phyloP scores from a whole-genome alignment of 2,329 filamentous ascomycete species.

The Botrytis byssoidea region DNA sequence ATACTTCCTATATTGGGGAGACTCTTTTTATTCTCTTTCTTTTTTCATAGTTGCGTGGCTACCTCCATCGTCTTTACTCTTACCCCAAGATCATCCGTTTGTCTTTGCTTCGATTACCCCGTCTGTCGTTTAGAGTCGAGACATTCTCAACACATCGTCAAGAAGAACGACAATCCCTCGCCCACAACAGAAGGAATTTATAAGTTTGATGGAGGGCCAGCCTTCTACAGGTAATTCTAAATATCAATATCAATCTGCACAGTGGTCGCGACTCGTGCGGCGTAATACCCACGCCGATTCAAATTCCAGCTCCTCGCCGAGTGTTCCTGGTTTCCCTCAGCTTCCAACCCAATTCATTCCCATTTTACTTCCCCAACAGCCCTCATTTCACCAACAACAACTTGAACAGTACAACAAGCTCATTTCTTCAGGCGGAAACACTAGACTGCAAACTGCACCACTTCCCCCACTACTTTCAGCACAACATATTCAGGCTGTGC shows the following conservation, averaged over 20 bases:
- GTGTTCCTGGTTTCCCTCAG: constrained; percentile 34
- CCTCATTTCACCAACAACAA: constrained; percentile 59
- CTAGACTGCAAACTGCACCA: constrained; percentile 56
- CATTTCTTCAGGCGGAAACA: constrained; percentile 51
- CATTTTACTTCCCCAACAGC: constrained; percentile 57
- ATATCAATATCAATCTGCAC: constrained; percentile 40
- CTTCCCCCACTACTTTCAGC: constrained; percentile 56
- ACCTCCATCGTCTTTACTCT: constrained; percentile 11
- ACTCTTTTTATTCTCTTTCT: background rate
- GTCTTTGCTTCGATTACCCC: constrained; percentile 7
- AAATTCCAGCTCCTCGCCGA: constrained; percentile 30
- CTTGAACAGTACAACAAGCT: constrained; percentile 65
- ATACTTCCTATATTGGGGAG: background rate
- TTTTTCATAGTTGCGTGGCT: constrained; percentile 19
- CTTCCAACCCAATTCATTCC: constrained; percentile 52
- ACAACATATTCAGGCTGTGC: constrained; percentile 55
- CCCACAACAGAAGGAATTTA: constrained; percentile 29
- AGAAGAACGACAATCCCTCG: constrained; percentile 12
- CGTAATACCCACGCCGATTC: constrained; percentile 38
- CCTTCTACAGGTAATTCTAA: constrained; percentile 36
- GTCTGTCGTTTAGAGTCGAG: background rate
- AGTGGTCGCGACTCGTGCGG: constrained; percentile 40
- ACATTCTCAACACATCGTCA: background rate
- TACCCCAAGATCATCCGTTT: background rate
- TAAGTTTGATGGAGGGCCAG: constrained; percentile 41